These are phyloP conservation scores for Penstemon barbatus DNA, from an alignment of 257 asterid species.

Conservation along the genomic window DNA sequence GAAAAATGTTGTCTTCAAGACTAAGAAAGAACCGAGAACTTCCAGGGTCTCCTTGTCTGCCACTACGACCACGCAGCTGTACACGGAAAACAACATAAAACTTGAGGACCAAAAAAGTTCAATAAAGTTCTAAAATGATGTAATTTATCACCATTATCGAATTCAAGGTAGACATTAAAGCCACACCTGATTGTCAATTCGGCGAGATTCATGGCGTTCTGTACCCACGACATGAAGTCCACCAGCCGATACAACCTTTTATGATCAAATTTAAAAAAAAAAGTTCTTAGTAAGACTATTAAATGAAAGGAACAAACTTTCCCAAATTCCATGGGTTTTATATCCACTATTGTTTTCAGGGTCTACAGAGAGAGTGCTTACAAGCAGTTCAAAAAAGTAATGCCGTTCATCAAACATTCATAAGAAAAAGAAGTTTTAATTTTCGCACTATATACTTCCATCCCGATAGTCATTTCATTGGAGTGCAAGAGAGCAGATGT, in stretches of 20 bases:
- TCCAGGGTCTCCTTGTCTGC: constrained; percentile 99
- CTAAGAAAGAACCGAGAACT: constrained; percentile 98
- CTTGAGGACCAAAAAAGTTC: constrained; percentile 11
- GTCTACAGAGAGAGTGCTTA: constrained; percentile 21
- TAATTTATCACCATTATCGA: constrained; percentile 26
- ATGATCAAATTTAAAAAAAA: constrained; percentile 21
- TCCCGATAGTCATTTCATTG: no score
- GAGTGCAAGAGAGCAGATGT: no score
- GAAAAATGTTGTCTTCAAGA: constrained; percentile 97
- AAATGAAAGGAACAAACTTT: constrained; percentile 14
- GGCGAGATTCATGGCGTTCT: constrained; percentile 98
- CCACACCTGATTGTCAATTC: constrained; percentile 94
- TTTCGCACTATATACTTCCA: background rate
- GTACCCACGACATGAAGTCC: constrained; percentile 99
- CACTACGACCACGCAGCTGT: constrained; percentile 99
- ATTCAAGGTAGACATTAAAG: constrained; percentile 25
- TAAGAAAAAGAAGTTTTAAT: background rate
- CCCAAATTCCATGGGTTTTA: background rate
- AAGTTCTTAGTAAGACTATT: constrained; percentile 1
- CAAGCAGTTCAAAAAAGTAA: constrained; percentile 13
- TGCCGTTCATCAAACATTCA: background rate
- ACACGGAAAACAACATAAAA: constrained; percentile 28
- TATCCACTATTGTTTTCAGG: background rate
- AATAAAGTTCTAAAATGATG: constrained; percentile 5
- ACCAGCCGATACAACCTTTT: constrained; percentile 87